Percentiles rank a stretch among this genome's conserved stretches.
Evolutionary conservation across 179 eudicot species (phyloP).

Genomic region (Actinidia arguta): DNA sequence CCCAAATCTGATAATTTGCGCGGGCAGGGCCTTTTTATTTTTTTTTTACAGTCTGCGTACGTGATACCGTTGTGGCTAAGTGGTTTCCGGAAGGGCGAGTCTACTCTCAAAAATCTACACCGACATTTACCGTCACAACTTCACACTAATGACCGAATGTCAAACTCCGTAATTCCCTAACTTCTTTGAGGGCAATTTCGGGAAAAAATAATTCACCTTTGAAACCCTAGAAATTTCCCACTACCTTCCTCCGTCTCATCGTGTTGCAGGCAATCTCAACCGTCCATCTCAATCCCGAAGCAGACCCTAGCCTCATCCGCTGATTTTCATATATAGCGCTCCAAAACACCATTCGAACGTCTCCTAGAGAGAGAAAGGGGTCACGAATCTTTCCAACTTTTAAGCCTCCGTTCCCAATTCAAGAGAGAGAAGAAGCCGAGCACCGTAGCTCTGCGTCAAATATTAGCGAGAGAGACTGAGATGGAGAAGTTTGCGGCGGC

Average conservation of each 20-base stretch:
- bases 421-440: neutral
- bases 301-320: slow-evolving; percentile 33
- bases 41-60: too few relatives aligned
- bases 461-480: neutral
- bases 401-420: neutral
- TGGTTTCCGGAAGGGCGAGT: too few relatives aligned
- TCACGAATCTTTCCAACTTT: neutral
- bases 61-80: too few relatives aligned
- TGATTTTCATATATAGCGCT: neutral
- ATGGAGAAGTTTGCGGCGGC: slow-evolving; percentile 26
- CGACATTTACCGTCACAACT: too few relatives aligned
- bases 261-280: slow-evolving; percentile 32
- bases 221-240: slow-evolving; percentile 34
- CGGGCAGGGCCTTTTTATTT: too few relatives aligned
- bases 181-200: neutral
- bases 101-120: too few relatives aligned
- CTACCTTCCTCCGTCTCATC: slow-evolving; percentile 38
- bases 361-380: neutral
- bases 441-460: neutral
- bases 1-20: too few relatives aligned
- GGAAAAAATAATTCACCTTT: neutral
- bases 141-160: too few relatives aligned
- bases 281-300: slow-evolving; percentile 34
- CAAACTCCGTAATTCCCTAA: neutral
- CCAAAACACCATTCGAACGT: slow-evolving; percentile 10